Percentiles rank a stretch among this genome's conserved stretches.
phyloP scores from a whole-genome alignment of 2,329 filamentous ascomycete genomes.

The Penicillium occitanis region DNA sequence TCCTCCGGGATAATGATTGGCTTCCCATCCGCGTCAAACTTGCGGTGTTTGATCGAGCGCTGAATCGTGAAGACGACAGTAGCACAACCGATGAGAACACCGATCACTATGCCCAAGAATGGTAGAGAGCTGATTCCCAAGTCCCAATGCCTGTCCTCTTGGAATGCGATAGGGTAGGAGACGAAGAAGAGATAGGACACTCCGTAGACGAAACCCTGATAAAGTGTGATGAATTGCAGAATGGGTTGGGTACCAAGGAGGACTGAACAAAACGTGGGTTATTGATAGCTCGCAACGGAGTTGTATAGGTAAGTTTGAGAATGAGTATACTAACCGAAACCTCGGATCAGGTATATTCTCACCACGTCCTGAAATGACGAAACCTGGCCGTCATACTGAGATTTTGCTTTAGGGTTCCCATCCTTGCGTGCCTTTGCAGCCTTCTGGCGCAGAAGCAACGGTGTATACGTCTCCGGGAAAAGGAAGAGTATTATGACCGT shows the following conservation, averaged over 20 bases:
- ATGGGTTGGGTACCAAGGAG: slow-evolving; percentile 1
- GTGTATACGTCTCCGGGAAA: slow-evolving; percentile 50
- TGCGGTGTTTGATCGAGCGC: neutral
- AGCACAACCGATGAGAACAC: slow-evolving; percentile 66
- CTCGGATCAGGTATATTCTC: neutral
- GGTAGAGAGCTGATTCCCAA: slow-evolving; percentile 1
- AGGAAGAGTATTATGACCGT: slow-evolving; percentile 28
- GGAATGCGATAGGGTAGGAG: slow-evolving; percentile 12
- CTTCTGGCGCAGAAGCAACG: slow-evolving; percentile 49
- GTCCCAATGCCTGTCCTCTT: slow-evolving; percentile 19
- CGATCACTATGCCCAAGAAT: slow-evolving; percentile 4
- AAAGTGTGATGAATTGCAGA: slow-evolving; percentile 33
- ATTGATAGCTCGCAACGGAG: neutral
- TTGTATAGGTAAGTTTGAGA: neutral
- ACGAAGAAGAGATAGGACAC: slow-evolving; percentile 16
- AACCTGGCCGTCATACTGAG: neutral
- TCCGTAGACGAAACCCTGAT: slow-evolving; percentile 36
- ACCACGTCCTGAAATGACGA: neutral
- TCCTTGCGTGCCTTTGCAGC: slow-evolving; percentile 49
- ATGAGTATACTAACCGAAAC: neutral
- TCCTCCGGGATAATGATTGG: neutral
- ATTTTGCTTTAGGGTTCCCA: slow-evolving; percentile 32
- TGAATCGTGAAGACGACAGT: slow-evolving; percentile 58
- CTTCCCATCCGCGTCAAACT: neutral
- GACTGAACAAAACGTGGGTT: neutral